Evolutionary conservation across 352 stramenopile species (phyloP), one percentile per base, ranked within the genome.

Genomic region (Globisporangium nagaii): DNA sequence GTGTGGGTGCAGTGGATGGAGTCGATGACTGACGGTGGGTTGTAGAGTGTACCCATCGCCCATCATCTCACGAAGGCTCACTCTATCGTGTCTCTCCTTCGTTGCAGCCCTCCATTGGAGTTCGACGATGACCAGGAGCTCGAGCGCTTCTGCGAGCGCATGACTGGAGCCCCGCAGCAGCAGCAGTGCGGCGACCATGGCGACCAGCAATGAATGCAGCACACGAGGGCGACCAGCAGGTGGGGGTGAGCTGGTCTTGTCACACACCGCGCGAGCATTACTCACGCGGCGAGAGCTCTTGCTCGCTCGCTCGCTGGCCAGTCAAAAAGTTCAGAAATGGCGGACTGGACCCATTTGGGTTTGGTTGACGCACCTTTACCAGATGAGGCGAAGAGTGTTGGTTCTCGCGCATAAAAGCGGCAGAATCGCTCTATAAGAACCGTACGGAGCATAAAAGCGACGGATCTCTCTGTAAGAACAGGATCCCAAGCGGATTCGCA

Each of bases 71-170:
- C 43, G 13, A 34, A 27, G 44, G 44, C 27, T 51, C 30, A 19
- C 28, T 30, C 24, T 32, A 12, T 17, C 15, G 22, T 9, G 4
- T 17, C 39, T 47, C 20, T 13, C n/a, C 15, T 25, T 46, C 22
- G 12, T 36, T 60, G 39, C 42, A 84, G 73, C n/a, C 70, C 76
- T 12, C 71, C 77, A 13, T 58, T 85, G 24, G 68, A 78, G 39
- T 83, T 80, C 17, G 72, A 83, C 32, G 68, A 74, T 28, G 72
- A 80, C 56, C 49, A 64, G 24, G 62, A 65, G 36, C 67, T 79
- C 28, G 51, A 69, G 15, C 52, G 36, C n/a, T 49, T 43, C 17
- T 34, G 19, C 19, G 40, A 46, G 12, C 40, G 25, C 30, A 19
- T 31, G 22, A 12, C 22, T 4, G 40, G n/a, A n/a, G n/a, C n/a